These are phyloP conservation scores for Pseudogymnoascus sp. DNA, from an alignment of 2,329 filamentous ascomycete genomes.

Conservation along the genomic window DNA sequence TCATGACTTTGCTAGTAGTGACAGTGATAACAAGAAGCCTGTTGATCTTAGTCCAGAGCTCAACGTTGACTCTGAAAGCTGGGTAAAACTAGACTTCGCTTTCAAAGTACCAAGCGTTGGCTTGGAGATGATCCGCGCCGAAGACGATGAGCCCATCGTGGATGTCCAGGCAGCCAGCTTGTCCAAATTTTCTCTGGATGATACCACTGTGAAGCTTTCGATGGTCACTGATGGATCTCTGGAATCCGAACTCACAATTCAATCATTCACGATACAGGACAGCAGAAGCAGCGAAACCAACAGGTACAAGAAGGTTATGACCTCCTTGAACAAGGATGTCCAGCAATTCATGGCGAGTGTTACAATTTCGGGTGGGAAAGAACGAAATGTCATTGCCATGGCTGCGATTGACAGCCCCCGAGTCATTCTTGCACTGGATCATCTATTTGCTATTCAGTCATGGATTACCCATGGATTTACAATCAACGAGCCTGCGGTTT, in stretches of 20 bases:
- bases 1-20: background rate
- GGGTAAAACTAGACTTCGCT: conserved; percentile 87
- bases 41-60: conserved; percentile 62
- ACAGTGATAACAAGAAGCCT: conserved; percentile 33
- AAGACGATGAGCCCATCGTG: conserved; percentile 67
- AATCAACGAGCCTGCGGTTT: conserved; percentile 48
- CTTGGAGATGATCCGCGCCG: conserved; percentile 73
- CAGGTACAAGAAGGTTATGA: conserved; percentile 98
- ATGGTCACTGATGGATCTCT: conserved; percentile 88
- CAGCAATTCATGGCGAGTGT: conserved; percentile 98
- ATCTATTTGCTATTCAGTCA: conserved; percentile 79
- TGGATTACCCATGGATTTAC: conserved; percentile 69
- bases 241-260: conserved; percentile 86
- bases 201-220: conserved; percentile 81
- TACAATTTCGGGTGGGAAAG: conserved; percentile 77
- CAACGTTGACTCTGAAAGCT: conserved; percentile 57
- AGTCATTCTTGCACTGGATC: conserved; percentile 91
- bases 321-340: conserved; percentile 84
- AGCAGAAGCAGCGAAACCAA: conserved; percentile 83
- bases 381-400: conserved; percentile 78
- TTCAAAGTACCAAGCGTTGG: conserved; percentile 85
- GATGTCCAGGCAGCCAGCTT: conserved; percentile 71
- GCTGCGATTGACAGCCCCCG: conserved; percentile 90
- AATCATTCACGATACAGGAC: conserved; percentile 90
- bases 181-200: conserved; percentile 88